Evolutionary conservation across 2,329 filamentous ascomycete genomes (phyloP).

Genomic region (Exophiala mesophila): DNA sequence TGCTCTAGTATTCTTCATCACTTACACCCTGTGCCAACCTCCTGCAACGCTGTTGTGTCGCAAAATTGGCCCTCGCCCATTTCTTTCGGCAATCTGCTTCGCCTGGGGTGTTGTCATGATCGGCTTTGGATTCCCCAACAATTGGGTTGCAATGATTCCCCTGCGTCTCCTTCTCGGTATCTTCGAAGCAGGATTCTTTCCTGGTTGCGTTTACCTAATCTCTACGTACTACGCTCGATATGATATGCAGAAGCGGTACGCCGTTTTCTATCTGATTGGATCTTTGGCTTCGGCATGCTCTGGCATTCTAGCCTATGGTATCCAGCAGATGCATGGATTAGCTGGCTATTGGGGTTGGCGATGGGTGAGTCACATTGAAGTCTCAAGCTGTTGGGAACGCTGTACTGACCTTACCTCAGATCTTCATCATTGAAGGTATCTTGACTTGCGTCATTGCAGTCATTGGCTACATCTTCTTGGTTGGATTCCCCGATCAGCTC

Average conservation of each 20-base stretch:
- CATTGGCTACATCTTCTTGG: slow-evolving; percentile 32
- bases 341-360: slow-evolving; percentile 4
- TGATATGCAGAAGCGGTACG: slow-evolving; percentile 36
- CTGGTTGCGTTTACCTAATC: slow-evolving; percentile 63
- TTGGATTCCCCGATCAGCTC: slow-evolving; percentile 33
- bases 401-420: neutral
- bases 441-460: slow-evolving; percentile 26
- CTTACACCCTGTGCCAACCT: slow-evolving; percentile 66
- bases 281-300: slow-evolving; percentile 43
- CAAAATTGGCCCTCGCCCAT: slow-evolving; percentile 49
- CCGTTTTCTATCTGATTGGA: slow-evolving; percentile 48
- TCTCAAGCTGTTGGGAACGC: neutral
- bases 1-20: slow-evolving; percentile 67
- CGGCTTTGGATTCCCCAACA: slow-evolving; percentile 26
- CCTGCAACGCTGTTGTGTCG: slow-evolving; percentile 64
- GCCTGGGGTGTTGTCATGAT: slow-evolving; percentile 40
- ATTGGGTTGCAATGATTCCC: slow-evolving; percentile 25
- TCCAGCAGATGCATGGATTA: slow-evolving; percentile 31
- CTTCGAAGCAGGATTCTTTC: slow-evolving; percentile 64
- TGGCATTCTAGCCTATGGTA: slow-evolving; percentile 42
- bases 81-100: slow-evolving; percentile 30
- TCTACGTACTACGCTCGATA: slow-evolving; percentile 16
- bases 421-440: slow-evolving; percentile 18
- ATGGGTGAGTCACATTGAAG: neutral
- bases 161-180: slow-evolving; percentile 52